phyloP scores from a whole-genome alignment of 1,284 basidiomycete species.

The Sutorius eximius region DNA sequence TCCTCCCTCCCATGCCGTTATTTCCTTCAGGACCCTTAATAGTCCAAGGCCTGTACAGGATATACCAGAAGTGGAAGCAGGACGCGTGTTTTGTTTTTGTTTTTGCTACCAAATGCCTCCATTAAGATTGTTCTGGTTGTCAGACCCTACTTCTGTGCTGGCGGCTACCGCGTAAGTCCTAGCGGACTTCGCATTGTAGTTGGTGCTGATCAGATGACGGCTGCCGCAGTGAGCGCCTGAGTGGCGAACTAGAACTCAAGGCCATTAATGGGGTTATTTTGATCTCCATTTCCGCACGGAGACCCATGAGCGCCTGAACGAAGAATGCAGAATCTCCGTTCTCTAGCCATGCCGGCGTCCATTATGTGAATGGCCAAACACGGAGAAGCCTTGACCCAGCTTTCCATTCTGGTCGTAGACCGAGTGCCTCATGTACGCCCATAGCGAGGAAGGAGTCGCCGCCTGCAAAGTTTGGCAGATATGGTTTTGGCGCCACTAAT shows the following conservation, averaged over 20 bases:
- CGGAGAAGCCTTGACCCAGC: neutral
- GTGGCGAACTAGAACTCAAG: neutral
- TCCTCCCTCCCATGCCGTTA: conserved; percentile 16
- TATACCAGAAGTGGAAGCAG: neutral
- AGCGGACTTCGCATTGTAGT: neutral
- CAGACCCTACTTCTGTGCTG: neutral
- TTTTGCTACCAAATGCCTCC: neutral
- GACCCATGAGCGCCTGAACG: neutral
- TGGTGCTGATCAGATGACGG: conserved; percentile 5
- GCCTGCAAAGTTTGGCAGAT: neutral
- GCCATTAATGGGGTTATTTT: neutral
- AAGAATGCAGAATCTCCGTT: conserved; percentile 8
- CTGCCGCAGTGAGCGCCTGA: neutral
- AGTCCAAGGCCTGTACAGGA: neutral
- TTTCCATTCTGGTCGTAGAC: conserved; percentile 20
- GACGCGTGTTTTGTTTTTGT: neutral
- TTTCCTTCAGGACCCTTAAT: neutral
- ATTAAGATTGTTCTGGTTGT: conserved; percentile 1
- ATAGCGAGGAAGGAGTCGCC: neutral
- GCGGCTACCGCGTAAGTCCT: neutral
- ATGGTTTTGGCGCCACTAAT: neutral
- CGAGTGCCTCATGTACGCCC: conserved; percentile 11
- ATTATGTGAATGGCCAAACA: conserved; percentile 1
- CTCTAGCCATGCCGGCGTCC: conserved; percentile 1
- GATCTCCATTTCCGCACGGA: neutral